Percentiles rank a stretch among this genome's conserved stretches.
Evolutionary conservation across 2,329 filamentous ascomycete genomes (phyloP).

Genomic region (Epichloe aotearoae): DNA sequence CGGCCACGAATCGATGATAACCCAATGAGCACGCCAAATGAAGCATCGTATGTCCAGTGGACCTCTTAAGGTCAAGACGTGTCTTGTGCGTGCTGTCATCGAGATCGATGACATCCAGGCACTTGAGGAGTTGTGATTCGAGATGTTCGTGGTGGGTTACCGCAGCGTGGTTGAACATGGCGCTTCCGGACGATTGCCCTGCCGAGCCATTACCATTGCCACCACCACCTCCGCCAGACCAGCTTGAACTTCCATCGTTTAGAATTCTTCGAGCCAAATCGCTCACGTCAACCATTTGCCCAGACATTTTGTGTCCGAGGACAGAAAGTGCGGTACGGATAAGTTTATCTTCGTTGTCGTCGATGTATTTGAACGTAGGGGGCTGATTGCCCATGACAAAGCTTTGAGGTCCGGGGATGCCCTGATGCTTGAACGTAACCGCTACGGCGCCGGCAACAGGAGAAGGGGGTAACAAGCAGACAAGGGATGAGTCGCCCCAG

Average conservation of each 20-base stretch:
- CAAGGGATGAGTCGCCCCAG: slow-evolving; percentile 68
- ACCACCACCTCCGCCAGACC: slow-evolving; percentile 23
- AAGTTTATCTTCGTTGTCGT: slow-evolving; percentile 55
- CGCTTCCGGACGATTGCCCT: slow-evolving; percentile 28
- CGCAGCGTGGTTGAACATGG: slow-evolving; percentile 27
- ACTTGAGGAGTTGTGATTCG: slow-evolving; percentile 56
- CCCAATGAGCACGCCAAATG: slow-evolving; percentile 67
- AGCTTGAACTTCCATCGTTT: slow-evolving; percentile 31
- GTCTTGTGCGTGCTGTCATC: slow-evolving; percentile 58
- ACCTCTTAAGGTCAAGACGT: slow-evolving; percentile 49
- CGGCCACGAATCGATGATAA: slow-evolving; percentile 62
- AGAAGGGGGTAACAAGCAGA: slow-evolving; percentile 64
- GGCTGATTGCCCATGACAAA: slow-evolving; percentile 27
- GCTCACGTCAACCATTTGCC: slow-evolving; percentile 46
- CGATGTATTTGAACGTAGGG: slow-evolving; percentile 58
- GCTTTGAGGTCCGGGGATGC: slow-evolving; percentile 23
- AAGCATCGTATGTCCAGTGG: slow-evolving; percentile 67
- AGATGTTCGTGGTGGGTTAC: slow-evolving; percentile 33
- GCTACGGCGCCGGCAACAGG: slow-evolving; percentile 53
- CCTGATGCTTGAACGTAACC: slow-evolving; percentile 53
- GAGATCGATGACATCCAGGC: slow-evolving; percentile 66
- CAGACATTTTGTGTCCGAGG: slow-evolving; percentile 50
- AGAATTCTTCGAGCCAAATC: slow-evolving; percentile 50
- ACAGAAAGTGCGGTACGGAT: slow-evolving; percentile 55
- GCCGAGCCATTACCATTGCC: slow-evolving; percentile 14